Conservation (phyloP, 2,329 filamentous ascomycete genomes). For the Fusarium sp. region DNA sequence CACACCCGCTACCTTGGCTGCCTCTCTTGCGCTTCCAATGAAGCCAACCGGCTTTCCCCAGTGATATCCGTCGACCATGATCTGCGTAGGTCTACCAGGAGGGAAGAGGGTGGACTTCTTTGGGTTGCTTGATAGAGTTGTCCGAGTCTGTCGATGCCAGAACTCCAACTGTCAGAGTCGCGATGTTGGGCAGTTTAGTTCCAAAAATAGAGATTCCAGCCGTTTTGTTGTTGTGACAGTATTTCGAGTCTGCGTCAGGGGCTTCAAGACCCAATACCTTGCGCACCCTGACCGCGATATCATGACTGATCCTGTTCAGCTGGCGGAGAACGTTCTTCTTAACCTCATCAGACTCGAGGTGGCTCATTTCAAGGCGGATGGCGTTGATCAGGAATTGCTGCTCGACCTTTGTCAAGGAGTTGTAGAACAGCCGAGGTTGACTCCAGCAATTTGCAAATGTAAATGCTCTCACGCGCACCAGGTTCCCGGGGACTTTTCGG, state of each 20-base stretch:
- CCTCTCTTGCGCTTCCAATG: slow-evolving; percentile 58
- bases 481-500: slow-evolving; percentile 63
- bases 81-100: slow-evolving; percentile 71
- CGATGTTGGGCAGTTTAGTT: slow-evolving; percentile 68
- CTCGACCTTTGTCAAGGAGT: slow-evolving; percentile 74
- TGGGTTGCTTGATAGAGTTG: slow-evolving; percentile 61
- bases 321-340: slow-evolving; percentile 75
- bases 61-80: slow-evolving; percentile 71
- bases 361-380: slow-evolving; percentile 76
- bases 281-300: slow-evolving; percentile 74
- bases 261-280: slow-evolving; percentile 68
- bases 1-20: slow-evolving; percentile 60
- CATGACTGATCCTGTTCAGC: slow-evolving; percentile 76
- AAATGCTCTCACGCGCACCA: slow-evolving; percentile 68
- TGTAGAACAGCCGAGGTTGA: slow-evolving; percentile 80
- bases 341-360: slow-evolving; percentile 67
- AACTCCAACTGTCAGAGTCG: slow-evolving; percentile 73
- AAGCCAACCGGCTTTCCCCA: slow-evolving; percentile 79
- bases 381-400: slow-evolving; percentile 80
- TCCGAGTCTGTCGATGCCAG: slow-evolving; percentile 60
- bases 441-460: slow-evolving; percentile 80
- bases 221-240: slow-evolving; percentile 78
- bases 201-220: slow-evolving; percentile 70
- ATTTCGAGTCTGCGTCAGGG: slow-evolving; percentile 70
- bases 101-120: slow-evolving; percentile 71